phyloP scores from a whole-genome alignment of 352 stramenopile species.

The Peronospora farinosa region DNA sequence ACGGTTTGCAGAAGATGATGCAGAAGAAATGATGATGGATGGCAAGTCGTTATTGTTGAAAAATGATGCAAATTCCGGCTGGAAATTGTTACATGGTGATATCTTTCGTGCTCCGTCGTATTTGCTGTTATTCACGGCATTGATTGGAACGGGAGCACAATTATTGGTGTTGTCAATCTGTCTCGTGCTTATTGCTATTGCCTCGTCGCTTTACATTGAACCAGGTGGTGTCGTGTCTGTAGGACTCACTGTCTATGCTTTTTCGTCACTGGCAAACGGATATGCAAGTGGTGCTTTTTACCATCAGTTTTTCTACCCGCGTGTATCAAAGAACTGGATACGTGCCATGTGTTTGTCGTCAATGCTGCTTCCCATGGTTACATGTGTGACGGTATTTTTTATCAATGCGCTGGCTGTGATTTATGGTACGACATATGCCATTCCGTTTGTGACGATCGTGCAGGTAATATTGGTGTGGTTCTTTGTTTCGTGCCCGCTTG shows the following conservation, averaged over 20 bases:
- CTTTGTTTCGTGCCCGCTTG: constrained; percentile 95
- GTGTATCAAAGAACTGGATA: constrained; percentile 88
- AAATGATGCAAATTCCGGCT: constrained; percentile 86
- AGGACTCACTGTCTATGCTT: constrained; percentile 92
- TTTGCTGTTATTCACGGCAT: constrained; percentile 92
- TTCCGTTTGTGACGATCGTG: constrained; percentile 81
- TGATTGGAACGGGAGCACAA: constrained; percentile 94
- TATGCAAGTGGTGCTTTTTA: constrained; percentile 88
- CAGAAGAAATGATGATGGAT: constrained; percentile 81
- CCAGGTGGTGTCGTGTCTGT: constrained; percentile 92
- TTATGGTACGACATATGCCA: constrained; percentile 83
- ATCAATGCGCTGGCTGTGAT: constrained; percentile 80
- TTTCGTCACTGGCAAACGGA: constrained; percentile 88
- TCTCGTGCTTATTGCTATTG: constrained; percentile 95
- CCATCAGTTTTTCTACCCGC: constrained; percentile 89
- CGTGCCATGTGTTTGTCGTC: constrained; percentile 83
- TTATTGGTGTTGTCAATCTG: constrained; percentile 90
- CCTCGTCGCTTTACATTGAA: constrained; percentile 94
- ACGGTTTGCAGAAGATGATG: constrained; percentile 83
- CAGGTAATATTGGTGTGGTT: constrained; percentile 95
- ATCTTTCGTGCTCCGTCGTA: constrained; percentile 91
- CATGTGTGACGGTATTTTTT: constrained; percentile 84
- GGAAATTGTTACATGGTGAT: constrained; percentile 95
- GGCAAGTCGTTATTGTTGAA: constrained; percentile 74
- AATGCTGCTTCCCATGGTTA: constrained; percentile 61